A percentile compares a stretch with the other conserved stretches of the same genome.
Conservation (phyloP, 345 rosid genomes). For the Lagerstroemia speciosa region DNA sequence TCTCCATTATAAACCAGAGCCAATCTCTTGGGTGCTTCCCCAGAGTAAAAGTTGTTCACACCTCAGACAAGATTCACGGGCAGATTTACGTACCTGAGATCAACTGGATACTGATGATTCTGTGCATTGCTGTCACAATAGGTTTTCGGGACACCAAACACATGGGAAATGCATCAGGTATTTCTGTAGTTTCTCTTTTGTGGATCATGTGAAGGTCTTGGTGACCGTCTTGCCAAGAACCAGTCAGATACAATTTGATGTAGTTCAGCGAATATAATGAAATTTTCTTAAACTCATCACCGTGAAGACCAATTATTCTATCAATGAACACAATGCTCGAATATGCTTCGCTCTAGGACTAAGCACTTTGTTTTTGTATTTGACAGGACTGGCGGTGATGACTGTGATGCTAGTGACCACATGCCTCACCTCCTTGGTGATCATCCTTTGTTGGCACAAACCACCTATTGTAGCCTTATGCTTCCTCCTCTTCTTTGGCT, state of each 20-base stretch:
- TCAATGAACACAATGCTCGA: neutral
- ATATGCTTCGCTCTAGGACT: neutral
- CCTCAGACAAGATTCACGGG: conserved; percentile 40
- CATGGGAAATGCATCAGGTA: conserved; percentile 21
- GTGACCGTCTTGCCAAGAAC: neutral
- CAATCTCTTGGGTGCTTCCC: conserved; percentile 40
- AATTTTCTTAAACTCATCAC: neutral
- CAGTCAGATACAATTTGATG: neutral
- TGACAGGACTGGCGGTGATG: conserved; percentile 19
- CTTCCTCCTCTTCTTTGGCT: conserved; percentile 19
- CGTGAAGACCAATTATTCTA: neutral
- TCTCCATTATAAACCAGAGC: conserved; percentile 20
- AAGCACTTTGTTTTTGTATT: neutral
- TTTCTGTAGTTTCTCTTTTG: neutral
- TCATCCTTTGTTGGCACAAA: conserved; percentile 17
- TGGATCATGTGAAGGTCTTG: neutral
- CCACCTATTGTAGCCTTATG: conserved; percentile 11
- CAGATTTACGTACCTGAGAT: conserved; percentile 48
- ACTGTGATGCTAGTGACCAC: conserved; percentile 22
- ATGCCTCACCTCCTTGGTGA: conserved; percentile 18
- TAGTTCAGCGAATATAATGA: neutral
- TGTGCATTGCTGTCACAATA: conserved; percentile 17
- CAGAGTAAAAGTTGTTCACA: conserved; percentile 37
- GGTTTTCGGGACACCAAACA: conserved; percentile 20
- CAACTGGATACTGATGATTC: conserved; percentile 46